Evolutionary conservation across 2,329 filamentous ascomycete genomes (phyloP).

Genomic region (Pseudogymnoascus pannorum): DNA sequence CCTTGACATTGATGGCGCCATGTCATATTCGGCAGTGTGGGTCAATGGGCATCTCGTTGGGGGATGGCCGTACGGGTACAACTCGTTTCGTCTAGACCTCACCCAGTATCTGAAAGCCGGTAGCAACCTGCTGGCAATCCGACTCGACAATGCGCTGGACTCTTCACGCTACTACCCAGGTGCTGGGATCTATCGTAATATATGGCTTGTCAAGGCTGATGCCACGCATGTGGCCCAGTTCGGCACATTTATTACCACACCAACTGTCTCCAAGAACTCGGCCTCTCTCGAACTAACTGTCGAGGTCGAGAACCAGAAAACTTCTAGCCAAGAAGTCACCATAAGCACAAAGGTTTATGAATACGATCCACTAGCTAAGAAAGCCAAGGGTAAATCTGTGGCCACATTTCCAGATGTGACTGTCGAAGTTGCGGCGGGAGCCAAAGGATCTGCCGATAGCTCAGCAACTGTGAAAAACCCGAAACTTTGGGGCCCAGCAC

Average conservation of each 20-base stretch:
- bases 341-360: constrained; percentile 36
- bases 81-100: constrained; percentile 43
- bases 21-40: constrained; percentile 17
- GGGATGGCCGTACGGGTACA: constrained; percentile 17
- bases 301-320: constrained; percentile 37
- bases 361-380: constrained; percentile 30
- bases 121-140: constrained; percentile 41
- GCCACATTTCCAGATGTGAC: constrained; percentile 30
- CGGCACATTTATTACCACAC: constrained; percentile 43
- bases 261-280: constrained; percentile 35
- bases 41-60: constrained; percentile 16
- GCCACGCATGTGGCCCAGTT: constrained; percentile 41
- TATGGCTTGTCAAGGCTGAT: constrained; percentile 45
- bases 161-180: constrained; percentile 49
- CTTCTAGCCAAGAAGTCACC: constrained; percentile 25
- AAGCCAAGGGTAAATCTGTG: constrained; percentile 25
- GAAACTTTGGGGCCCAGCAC: constrained; percentile 41
- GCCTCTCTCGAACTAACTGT: constrained; percentile 40
- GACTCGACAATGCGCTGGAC: constrained; percentile 42
- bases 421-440: constrained; percentile 27
- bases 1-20: constrained; percentile 30
- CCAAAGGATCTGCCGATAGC: constrained; percentile 29
- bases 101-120: constrained; percentile 35
- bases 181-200: constrained; percentile 45
- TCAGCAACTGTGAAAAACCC: constrained; percentile 29